Conservation (phyloP, 345 rosid species). For the Moricandia moricandioides region DNA sequence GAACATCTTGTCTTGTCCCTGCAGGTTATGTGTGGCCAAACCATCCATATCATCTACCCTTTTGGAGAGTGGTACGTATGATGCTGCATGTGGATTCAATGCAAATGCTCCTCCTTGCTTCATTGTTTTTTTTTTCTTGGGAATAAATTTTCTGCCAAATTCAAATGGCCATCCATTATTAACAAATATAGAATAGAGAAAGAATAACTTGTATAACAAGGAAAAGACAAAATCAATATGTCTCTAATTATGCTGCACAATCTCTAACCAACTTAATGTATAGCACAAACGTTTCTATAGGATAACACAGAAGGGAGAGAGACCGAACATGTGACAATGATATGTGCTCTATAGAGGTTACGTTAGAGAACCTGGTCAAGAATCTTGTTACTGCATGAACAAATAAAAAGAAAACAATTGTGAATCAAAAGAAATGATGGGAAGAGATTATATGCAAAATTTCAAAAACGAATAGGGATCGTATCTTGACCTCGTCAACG, state of each 20-base stretch:
- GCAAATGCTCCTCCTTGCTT: conserved; percentile 57
- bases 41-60: conserved; percentile 45
- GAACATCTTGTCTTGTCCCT: conserved; percentile 30
- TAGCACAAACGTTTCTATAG: background rate
- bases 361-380: background rate
- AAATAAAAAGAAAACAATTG: background rate
- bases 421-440: background rate
- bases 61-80: conserved; percentile 71
- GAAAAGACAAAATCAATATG: background rate
- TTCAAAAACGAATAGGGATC: background rate
- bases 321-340: background rate
- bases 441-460: background rate
- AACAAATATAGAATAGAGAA: background rate
- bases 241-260: background rate
- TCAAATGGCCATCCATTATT: background rate
- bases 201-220: background rate
- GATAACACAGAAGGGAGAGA: background rate
- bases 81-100: conserved; percentile 80
- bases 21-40: background rate
- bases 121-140: conserved; percentile 44
- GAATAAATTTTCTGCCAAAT: background rate
- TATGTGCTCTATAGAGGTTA: background rate
- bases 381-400: background rate
- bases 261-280: background rate
- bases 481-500: conserved; percentile 24